Base-by-base conservation (phyloP, 208 protist genomes). In the Acanthamoeba culbertsoni region DNA sequence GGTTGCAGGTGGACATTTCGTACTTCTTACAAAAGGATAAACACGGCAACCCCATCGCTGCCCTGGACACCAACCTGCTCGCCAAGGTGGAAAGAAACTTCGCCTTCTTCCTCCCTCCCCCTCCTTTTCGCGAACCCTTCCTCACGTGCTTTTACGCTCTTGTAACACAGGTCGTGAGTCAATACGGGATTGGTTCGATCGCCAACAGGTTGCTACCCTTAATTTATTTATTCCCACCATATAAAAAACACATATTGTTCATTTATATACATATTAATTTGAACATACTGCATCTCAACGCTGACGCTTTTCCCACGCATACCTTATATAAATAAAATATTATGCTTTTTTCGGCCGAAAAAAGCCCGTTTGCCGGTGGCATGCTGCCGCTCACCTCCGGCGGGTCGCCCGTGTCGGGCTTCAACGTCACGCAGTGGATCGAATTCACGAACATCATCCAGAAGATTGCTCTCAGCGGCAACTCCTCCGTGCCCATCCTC, bases 391-490 rank as follows among this genome's bases (percentile, higher is more conserved):
- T 31, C 37, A 48, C 68, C 23, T 40, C 68, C 40, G 68, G 68
- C 18, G 68, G 68, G 12, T 31, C 37, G 1, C 68, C 68, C 40
- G n/a, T 79, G 26, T 48, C 68, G 7, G 68, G 68, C 33, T 79
- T 79, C 68, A 79, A 79, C 42, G 68, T 79, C 37, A 79, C 68
- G 42, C 35, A 79, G 37, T 79, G 68, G 68, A 79, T 79, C 33
- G 68, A 79, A 20, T 79, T 79, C 68, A 79, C 68, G 37, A 79
- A 79, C 68, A 26, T n/a, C 42, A 79, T 79, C 23, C 68, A 79
- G 37, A 79, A 79, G 68, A 48, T 79, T 8, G 68, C 68, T 6
- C 16, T n/a, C 33, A 10, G 20, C 3, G 37, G 12, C 42, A 79
- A 79, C 68, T 79, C 65, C 0, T 75, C 68, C 20, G 37, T 79